A percentile compares a stretch with the other conserved stretches of the same genome.
These are phyloP conservation scores for Spathaspora passalidarum DNA, from an alignment of 805 yeast genomes.

Conservation along the genomic window DNA sequence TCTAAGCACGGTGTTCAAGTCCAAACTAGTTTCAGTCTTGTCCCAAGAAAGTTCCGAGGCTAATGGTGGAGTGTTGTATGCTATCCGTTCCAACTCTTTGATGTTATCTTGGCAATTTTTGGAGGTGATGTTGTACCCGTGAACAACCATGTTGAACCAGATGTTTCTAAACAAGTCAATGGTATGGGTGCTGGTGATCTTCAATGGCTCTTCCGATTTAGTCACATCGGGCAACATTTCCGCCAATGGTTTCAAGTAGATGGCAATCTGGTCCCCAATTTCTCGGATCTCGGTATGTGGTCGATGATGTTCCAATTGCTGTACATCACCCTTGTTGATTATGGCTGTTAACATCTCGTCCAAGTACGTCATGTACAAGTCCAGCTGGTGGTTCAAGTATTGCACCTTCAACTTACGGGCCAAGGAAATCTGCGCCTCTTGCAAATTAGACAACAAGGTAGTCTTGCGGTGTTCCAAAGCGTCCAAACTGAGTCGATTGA, in stretches of 20 bases:
- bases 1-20: slow-evolving; percentile 84
- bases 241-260: slow-evolving; percentile 72
- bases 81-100: slow-evolving; percentile 61
- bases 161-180: slow-evolving; percentile 72
- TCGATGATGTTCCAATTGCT: slow-evolving; percentile 71
- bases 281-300: slow-evolving; percentile 68
- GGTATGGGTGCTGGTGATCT: slow-evolving; percentile 44
- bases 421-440: slow-evolving; percentile 48
- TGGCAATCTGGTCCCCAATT: slow-evolving; percentile 66
- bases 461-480: slow-evolving; percentile 43
- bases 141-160: slow-evolving; percentile 93
- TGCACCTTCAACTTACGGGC: slow-evolving; percentile 36
- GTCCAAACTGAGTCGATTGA: slow-evolving; percentile 46
- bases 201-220: slow-evolving; percentile 38
- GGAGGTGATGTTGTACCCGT: slow-evolving; percentile 74
- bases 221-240: slow-evolving; percentile 60
- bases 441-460: slow-evolving; percentile 37
- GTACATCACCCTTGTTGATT: slow-evolving; percentile 77
- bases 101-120: slow-evolving; percentile 47
- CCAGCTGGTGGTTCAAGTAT: slow-evolving; percentile 39
- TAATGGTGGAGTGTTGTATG: slow-evolving; percentile 82
- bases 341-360: slow-evolving; percentile 64
- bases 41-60: slow-evolving; percentile 79
- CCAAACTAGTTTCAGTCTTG: slow-evolving; percentile 87
- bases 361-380: slow-evolving; percentile 49